These are phyloP conservation scores for Thraustotheca clavata DNA, from an alignment of 352 stramenopile genomes.

Conservation along the genomic window DNA sequence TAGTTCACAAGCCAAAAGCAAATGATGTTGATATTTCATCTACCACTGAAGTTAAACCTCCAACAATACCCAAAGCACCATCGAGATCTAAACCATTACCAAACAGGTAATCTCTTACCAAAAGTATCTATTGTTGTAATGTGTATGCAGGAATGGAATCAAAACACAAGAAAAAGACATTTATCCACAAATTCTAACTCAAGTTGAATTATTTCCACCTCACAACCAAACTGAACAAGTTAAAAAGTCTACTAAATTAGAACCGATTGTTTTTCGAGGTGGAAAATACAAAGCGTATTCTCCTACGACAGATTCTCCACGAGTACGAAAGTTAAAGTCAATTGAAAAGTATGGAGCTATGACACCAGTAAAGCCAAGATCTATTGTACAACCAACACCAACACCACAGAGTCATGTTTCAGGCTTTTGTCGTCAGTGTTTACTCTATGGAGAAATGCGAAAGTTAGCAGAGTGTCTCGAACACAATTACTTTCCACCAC, in stretches of 20 bases:
- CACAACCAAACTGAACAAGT: background rate
- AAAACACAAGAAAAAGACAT: too few relatives aligned
- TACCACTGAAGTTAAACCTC: too few relatives aligned
- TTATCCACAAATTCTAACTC: background rate
- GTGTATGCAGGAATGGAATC: too few relatives aligned
- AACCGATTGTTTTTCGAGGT: slow-evolving; percentile 18
- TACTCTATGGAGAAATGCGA: slow-evolving; percentile 16
- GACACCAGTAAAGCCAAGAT: too few relatives aligned
- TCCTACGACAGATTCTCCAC: background rate
- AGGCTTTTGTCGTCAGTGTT: slow-evolving; percentile 19
- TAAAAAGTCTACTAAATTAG: background rate
- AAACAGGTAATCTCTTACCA: too few relatives aligned
- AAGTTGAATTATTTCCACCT: background rate
- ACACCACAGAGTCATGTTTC: slow-evolving; percentile 3
- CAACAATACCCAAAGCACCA: too few relatives aligned
- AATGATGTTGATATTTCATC: too few relatives aligned
- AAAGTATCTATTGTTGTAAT: too few relatives aligned
- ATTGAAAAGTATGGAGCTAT: too few relatives aligned
- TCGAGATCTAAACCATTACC: too few relatives aligned
- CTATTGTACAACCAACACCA: background rate
- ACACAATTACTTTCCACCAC: slow-evolving; percentile 20
- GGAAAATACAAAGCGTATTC: slow-evolving; percentile 1
- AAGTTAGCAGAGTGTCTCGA: slow-evolving; percentile 12
- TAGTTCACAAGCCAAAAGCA: too few relatives aligned
- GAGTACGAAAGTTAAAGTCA: background rate